A percentile compares a stretch with the other conserved stretches of the same genome.
These are phyloP conservation scores for Aspergillus aculeatinus DNA, from an alignment of 2,329 filamentous ascomycete genomes.

Conservation along the genomic window DNA sequence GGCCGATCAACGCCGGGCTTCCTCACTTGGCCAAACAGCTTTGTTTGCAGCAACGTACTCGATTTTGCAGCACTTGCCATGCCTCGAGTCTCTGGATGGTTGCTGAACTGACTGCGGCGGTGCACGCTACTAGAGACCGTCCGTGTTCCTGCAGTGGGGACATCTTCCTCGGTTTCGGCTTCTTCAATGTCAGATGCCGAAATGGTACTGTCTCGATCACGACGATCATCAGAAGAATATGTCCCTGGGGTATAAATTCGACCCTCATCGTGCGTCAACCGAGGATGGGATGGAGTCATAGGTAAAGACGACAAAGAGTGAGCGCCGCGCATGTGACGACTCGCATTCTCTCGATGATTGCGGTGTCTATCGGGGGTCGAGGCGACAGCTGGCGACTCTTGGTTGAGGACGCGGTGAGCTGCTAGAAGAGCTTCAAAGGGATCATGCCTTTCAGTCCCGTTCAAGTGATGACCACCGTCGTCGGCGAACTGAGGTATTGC, in stretches of 20 bases:
- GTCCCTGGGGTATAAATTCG: constrained; percentile 60
- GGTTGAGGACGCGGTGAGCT: constrained; percentile 72
- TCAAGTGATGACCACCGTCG: constrained; percentile 41
- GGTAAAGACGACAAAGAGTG: constrained; percentile 85
- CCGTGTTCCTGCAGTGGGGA: constrained; percentile 74
- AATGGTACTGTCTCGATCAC: constrained; percentile 82
- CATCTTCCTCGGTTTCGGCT: constrained; percentile 61
- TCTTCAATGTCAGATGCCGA: constrained; percentile 61
- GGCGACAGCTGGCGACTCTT: constrained; percentile 72
- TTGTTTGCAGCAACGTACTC: constrained; percentile 57
- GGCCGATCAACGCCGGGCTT: constrained; percentile 51
- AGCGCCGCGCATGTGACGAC: constrained; percentile 68
- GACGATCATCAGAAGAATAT: constrained; percentile 50
- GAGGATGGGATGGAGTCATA: constrained; percentile 65
- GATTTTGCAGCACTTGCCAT: constrained; percentile 42
- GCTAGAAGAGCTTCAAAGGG: constrained; percentile 75
- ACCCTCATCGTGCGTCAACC: constrained; percentile 50
- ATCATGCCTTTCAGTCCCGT: constrained; percentile 57
- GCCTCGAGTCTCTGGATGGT: constrained; percentile 36
- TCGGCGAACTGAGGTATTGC: constrained; percentile 42
- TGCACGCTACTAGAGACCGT: constrained; percentile 74
- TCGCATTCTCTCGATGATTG: constrained; percentile 50
- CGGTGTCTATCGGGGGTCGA: constrained; percentile 63
- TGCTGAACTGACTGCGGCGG: constrained; percentile 53
- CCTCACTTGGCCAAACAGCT: constrained; percentile 61